Conservation (phyloP, 495 filamentous ascomycete genomes). For the Penicillium longicatenatum region DNA sequence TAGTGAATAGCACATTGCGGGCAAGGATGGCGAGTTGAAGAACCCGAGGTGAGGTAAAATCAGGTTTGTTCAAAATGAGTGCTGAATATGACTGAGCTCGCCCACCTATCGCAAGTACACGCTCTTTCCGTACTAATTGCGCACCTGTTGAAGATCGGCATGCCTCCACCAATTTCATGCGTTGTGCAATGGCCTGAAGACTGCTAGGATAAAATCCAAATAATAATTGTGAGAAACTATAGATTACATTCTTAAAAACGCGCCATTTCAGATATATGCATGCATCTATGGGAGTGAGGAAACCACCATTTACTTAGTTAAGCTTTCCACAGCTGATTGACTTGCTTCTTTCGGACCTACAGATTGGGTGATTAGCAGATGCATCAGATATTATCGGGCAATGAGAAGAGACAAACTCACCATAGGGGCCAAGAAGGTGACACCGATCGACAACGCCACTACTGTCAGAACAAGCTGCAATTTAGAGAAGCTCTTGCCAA, state of each 20-base stretch:
- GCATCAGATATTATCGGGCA: not conserved
- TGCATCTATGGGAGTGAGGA: not conserved
- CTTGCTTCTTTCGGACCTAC: conserved; percentile 45
- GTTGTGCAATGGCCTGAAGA: not conserved
- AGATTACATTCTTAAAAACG: conserved; percentile 20
- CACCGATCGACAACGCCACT: conserved; percentile 70
- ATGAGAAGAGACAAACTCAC: conserved; percentile 52
- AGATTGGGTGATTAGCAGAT: conserved; percentile 17
- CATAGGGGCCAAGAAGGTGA: conserved; percentile 78
- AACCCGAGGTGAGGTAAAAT: no score
- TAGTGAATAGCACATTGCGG: no score
- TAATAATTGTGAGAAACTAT: conserved; percentile 5
- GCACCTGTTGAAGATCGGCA: no score
- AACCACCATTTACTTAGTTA: not conserved
- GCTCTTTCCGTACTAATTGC: no score
- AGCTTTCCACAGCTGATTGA: conserved; percentile 44
- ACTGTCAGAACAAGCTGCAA: conserved; percentile 82
- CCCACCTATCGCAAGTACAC: no score
- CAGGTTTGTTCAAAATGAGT: no score
- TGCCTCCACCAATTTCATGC: no score
- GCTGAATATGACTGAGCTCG: no score
- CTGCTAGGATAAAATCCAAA: not conserved
- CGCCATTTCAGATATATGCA: conserved; percentile 11
- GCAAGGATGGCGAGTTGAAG: no score
- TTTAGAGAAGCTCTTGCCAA: conserved; percentile 93